Evolutionary conservation across 257 asterid species (phyloP).

Genomic region (Jasminum sambac): DNA sequence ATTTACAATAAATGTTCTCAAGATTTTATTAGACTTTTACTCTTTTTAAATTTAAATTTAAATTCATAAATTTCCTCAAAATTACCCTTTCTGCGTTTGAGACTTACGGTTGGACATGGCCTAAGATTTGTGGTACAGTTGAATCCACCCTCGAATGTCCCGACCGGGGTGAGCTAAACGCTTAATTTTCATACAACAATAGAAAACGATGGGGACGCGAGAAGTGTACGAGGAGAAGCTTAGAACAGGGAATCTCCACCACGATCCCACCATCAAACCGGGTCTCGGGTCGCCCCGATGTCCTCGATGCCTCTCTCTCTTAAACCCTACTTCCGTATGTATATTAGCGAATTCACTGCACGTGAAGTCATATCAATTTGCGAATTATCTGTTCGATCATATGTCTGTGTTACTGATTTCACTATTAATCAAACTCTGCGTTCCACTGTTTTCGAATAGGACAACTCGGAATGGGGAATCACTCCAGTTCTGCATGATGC

Average conservation of each 20-base stretch:
- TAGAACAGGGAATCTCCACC: conserved; percentile 60
- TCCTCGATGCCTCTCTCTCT: conserved; percentile 77
- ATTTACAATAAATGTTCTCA: too few relatives aligned
- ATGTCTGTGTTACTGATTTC: conserved; percentile 20
- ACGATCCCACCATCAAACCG: conserved; percentile 75
- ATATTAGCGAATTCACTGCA: too few relatives aligned
- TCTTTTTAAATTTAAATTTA: too few relatives aligned
- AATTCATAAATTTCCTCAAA: too few relatives aligned
- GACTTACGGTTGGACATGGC: too few relatives aligned
- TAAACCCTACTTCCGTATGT: conserved; percentile 44
- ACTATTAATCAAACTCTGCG: background rate
- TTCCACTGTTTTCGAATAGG: conserved; percentile 31
- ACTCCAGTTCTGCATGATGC: conserved; percentile 66
- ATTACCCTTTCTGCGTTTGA: too few relatives aligned
- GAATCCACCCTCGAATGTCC: too few relatives aligned
- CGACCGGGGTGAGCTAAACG: background rate
- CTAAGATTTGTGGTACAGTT: too few relatives aligned
- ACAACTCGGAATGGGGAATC: conserved; percentile 57
- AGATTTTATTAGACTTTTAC: too few relatives aligned
- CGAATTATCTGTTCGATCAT: conserved; percentile 26
- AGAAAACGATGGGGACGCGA: conserved; percentile 64
- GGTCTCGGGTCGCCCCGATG: conserved; percentile 83
- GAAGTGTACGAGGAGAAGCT: conserved; percentile 84
- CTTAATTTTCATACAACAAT: background rate
- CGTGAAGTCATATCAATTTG: background rate